Evolutionary conservation across 495 filamentous ascomycete species (phyloP).

Genomic region (Bombardia bombarda): DNA sequence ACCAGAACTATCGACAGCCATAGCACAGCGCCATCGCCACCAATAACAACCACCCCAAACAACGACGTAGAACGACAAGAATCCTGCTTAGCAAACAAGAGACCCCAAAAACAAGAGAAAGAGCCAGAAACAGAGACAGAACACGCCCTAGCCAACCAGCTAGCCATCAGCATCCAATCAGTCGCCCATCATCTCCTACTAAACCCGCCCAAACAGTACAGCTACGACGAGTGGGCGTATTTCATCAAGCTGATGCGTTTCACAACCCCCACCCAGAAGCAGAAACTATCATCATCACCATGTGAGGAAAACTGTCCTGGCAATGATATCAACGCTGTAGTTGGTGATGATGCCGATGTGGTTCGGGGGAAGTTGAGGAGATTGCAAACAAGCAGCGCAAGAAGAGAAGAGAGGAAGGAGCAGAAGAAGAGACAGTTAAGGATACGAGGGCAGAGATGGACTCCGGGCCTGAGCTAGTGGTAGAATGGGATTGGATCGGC

Average conservation of each 20-base stretch:
- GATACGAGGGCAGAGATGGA: constrained; percentile 21
- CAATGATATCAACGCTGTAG: too few species aligned
- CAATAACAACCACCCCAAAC: too few species aligned
- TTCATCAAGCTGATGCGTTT: constrained; percentile 45
- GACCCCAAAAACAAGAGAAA: background rate
- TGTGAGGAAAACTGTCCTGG: too few species aligned
- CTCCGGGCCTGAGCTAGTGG: constrained; percentile 25
- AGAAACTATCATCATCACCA: too few species aligned
- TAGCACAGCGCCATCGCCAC: too few species aligned
- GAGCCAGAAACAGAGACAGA: constrained; percentile 22
- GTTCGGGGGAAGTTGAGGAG: too few species aligned
- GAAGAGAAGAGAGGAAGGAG: background rate
- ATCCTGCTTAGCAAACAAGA: too few species aligned
- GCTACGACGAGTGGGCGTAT: constrained; percentile 65
- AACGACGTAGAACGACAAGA: too few species aligned
- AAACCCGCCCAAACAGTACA: constrained; percentile 48
- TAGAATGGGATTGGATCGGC: constrained; percentile 66
- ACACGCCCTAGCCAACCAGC: constrained; percentile 51
- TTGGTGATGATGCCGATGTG: too few species aligned
- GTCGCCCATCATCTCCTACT: constrained; percentile 50
- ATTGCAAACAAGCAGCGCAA: background rate
- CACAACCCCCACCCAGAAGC: constrained; percentile 7
- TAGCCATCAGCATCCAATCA: constrained; percentile 51
- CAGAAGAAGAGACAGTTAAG: constrained; percentile 6
- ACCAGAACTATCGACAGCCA: too few species aligned